Conservation (phyloP, 2,329 filamentous ascomycete genomes). For the Neofusicoccum umdonicola region DNA sequence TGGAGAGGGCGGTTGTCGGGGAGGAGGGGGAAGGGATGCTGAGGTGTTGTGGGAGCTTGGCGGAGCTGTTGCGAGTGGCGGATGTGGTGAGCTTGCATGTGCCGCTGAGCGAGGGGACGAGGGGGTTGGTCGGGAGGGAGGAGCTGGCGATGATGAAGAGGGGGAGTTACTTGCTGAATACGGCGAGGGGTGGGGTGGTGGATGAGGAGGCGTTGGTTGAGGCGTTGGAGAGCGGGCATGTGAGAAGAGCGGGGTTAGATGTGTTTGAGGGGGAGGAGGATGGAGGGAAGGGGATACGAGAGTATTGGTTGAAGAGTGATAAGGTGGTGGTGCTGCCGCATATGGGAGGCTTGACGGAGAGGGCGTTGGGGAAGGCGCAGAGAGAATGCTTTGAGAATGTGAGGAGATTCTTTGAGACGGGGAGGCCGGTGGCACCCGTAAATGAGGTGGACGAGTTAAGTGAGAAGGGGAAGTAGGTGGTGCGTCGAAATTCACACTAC, state of each 20-base stretch:
- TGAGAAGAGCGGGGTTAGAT: constrained; percentile 75
- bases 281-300: no score
- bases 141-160: constrained; percentile 71
- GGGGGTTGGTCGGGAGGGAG: constrained; percentile 66
- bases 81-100: constrained; percentile 83
- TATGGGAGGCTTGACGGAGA: constrained; percentile 44
- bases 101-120: constrained; percentile 72
- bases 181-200: constrained; percentile 76
- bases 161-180: constrained; percentile 72
- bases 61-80: constrained; percentile 63
- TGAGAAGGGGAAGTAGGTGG: no score
- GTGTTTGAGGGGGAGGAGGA: constrained; percentile 53
- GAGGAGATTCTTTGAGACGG: constrained; percentile 39
- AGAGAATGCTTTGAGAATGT: constrained; percentile 50
- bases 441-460: constrained; percentile 21
- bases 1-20: no score
- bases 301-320: no score
- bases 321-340: constrained; percentile 33
- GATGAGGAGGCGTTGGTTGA: constrained; percentile 71
- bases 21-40: no score
- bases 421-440: constrained; percentile 41
- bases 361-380: constrained; percentile 43
- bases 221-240: constrained; percentile 67
- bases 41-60: constrained; percentile 44
- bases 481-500: no score